Evolutionary conservation across 2,329 filamentous ascomycete genomes (phyloP).

Genomic region (Hysterium pulicare): DNA sequence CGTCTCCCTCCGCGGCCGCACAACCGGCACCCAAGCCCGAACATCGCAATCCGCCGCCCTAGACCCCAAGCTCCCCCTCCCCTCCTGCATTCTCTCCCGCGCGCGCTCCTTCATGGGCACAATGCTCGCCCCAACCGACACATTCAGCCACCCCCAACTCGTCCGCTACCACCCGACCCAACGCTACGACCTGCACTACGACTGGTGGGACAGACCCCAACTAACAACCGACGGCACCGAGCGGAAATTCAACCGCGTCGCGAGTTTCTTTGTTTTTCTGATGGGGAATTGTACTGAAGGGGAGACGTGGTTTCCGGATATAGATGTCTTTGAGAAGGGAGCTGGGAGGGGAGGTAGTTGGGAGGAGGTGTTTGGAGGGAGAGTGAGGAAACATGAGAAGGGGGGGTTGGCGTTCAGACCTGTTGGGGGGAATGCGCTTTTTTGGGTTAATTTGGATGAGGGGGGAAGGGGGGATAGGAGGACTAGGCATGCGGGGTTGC

Average conservation of each 20-base stretch:
- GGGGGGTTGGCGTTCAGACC: slow-evolving; percentile 56
- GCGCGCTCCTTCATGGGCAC: slow-evolving; percentile 23
- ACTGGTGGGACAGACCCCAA: slow-evolving; percentile 23
- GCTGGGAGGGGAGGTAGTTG: slow-evolving; percentile 1
- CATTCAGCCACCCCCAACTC: slow-evolving; percentile 22
- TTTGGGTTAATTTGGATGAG: slow-evolving; percentile 58
- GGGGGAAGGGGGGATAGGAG: slow-evolving; percentile 57
- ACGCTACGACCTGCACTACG: slow-evolving; percentile 24
- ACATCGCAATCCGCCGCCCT: slow-evolving; percentile 24
- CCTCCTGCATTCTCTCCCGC: slow-evolving; percentile 20
- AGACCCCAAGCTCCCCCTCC: slow-evolving; percentile 14
- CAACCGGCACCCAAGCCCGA: slow-evolving; percentile 16
- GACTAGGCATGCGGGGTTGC: slow-evolving; percentile 60
- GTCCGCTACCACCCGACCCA: slow-evolving; percentile 21
- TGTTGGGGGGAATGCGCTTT: slow-evolving; percentile 57
- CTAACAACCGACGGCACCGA: slow-evolving; percentile 12
- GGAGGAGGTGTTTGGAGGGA: slow-evolving; percentile 11
- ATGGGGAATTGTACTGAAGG: slow-evolving; percentile 21
- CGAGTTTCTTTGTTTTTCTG: slow-evolving; percentile 24
- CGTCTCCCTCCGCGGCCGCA: slow-evolving; percentile 12
- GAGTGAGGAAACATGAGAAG: slow-evolving; percentile 15
- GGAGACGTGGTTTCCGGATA: slow-evolving; percentile 21
- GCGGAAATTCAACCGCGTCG: slow-evolving; percentile 19
- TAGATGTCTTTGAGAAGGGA: slow-evolving; percentile 11
- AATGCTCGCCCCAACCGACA: slow-evolving; percentile 18